phyloP scores from a whole-genome alignment of 345 rosid species.

The Garcia nutans region DNA sequence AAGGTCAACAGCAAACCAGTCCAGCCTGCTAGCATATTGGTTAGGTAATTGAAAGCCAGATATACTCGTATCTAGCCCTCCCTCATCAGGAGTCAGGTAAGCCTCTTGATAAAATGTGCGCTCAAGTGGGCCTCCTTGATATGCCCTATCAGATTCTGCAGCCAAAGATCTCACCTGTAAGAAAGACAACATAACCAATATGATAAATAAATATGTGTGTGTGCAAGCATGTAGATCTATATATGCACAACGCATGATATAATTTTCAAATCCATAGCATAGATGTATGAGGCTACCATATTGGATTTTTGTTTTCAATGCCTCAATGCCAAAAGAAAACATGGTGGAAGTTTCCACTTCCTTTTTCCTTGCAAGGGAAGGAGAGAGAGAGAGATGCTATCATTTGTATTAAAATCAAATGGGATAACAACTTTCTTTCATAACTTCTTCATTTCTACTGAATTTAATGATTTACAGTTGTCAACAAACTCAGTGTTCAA shows the following conservation, averaged over 20 bases:
- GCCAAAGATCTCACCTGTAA: conserved; percentile 88
- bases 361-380: neutral
- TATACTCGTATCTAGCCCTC: conserved; percentile 38
- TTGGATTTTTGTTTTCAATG: neutral
- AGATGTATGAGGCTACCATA: neutral
- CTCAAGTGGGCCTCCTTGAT: conserved; percentile 81
- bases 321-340: neutral
- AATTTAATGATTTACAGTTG: neutral
- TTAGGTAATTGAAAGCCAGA: conserved; percentile 53
- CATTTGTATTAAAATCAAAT: neutral
- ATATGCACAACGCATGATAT: neutral
- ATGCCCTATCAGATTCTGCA: conserved; percentile 93
- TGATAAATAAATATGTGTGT: neutral
- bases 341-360: neutral
- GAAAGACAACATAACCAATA: conserved; percentile 2
- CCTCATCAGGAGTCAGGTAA: conserved; percentile 46
- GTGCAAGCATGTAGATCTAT: neutral
- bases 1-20: conserved; percentile 99
- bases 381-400: too few relatives aligned
- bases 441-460: neutral
- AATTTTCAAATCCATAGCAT: neutral
- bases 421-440: neutral
- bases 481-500: too few relatives aligned
- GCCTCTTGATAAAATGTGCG: conserved; percentile 74
- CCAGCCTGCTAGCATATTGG: conserved; percentile 61